These are phyloP conservation scores for Neolentinus lepideus DNA, from an alignment of 1,284 basidiomycete genomes.

Conservation along the genomic window DNA sequence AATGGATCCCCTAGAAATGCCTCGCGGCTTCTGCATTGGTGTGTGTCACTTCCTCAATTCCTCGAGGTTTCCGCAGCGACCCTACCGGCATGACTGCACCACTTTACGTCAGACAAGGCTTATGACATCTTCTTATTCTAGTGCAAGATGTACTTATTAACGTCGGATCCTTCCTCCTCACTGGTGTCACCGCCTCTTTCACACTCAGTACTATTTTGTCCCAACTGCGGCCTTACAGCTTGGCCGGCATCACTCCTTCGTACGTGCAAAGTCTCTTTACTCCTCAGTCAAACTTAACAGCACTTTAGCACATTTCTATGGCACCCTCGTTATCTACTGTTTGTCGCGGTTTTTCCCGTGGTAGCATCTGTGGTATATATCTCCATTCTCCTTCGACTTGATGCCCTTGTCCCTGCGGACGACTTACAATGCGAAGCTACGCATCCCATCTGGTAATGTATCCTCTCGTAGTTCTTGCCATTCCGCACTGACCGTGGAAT, in stretches of 20 bases:
- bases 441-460: slow-evolving; percentile 45
- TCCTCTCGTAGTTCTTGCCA: neutral
- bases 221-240: slow-evolving; percentile 39
- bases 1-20: slow-evolving; percentile 55
- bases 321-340: slow-evolving; percentile 33
- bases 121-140: slow-evolving; percentile 13
- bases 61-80: neutral
- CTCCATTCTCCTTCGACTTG: slow-evolving; percentile 31
- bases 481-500: neutral
- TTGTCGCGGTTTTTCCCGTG: slow-evolving; percentile 40
- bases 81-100: neutral
- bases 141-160: slow-evolving; percentile 43
- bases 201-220: slow-evolving; percentile 39
- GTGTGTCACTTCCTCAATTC: slow-evolving; percentile 11
- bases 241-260: slow-evolving; percentile 23
- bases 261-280: slow-evolving; percentile 17
- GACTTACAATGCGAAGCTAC: slow-evolving; percentile 50
- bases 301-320: slow-evolving; percentile 26
- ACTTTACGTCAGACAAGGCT: neutral
- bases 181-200: slow-evolving; percentile 43
- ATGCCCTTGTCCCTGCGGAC: slow-evolving; percentile 37
- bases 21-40: slow-evolving; percentile 49
- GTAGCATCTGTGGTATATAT: slow-evolving; percentile 35
- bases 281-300: neutral
- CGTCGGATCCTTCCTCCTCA: slow-evolving; percentile 38